Conservation (phyloP, 768 basidiomycete species). For the Lenzites betulinus region DNA sequence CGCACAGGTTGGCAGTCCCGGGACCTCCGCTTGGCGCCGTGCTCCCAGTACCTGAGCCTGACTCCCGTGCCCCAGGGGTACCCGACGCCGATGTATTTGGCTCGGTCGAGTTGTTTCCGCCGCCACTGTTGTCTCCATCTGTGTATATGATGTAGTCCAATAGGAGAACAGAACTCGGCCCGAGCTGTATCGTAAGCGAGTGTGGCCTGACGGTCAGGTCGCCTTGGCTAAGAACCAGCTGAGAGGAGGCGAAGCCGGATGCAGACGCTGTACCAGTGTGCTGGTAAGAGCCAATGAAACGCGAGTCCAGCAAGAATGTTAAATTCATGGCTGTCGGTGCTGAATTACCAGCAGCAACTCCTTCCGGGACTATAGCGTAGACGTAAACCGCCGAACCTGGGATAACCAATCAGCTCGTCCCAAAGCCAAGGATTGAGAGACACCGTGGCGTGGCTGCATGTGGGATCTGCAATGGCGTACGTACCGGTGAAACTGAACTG, state of each 20-base stretch:
- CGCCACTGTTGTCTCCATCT: constrained; percentile 6
- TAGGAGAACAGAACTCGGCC: constrained; percentile 46
- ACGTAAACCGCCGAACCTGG: constrained; percentile 52
- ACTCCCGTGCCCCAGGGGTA: constrained; percentile 16
- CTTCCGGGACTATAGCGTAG: constrained; percentile 42
- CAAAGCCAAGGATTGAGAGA: not conserved
- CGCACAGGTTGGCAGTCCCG: constrained; percentile 34
- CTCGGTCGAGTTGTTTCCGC: constrained; percentile 18
- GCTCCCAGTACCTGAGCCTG: constrained; percentile 25
- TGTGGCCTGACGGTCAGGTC: constrained; percentile 44
- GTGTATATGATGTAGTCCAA: constrained; percentile 52
- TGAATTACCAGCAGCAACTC: constrained; percentile 24
- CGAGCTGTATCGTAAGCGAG: constrained; percentile 45
- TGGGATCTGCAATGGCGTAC: constrained; percentile 14
- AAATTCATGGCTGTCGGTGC: constrained; percentile 46
- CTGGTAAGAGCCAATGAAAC: constrained; percentile 31
- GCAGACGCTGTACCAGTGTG: constrained; percentile 31
- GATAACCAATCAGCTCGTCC: constrained; percentile 1
- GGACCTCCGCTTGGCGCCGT: constrained; percentile 28
- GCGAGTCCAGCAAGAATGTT: constrained; percentile 45
- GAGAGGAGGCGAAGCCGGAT: constrained; percentile 35
- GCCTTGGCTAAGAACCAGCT: constrained; percentile 41
- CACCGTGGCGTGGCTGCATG: not conserved
- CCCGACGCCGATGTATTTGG: constrained; percentile 15
- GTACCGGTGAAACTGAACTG: constrained; percentile 33